phyloP scores from a whole-genome alignment of 805 yeast species.

The Cyberlindnera nakhonratchasimensis region DNA sequence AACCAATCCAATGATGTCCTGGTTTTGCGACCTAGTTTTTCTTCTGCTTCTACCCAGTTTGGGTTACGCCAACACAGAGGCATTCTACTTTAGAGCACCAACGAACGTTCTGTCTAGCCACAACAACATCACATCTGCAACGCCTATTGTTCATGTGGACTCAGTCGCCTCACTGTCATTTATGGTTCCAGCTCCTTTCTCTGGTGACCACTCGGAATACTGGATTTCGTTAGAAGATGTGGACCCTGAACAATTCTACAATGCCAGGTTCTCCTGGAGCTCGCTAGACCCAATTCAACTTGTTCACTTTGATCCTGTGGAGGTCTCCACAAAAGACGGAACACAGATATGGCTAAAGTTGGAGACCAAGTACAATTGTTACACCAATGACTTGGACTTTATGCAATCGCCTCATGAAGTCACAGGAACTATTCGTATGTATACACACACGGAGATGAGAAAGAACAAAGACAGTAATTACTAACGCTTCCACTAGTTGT shows the following conservation, averaged over 20 bases:
- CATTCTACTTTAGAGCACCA: slow-evolving; percentile 17
- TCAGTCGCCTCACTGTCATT: neutral
- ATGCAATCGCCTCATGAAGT: slow-evolving; percentile 10
- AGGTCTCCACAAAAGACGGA: slow-evolving; percentile 4
- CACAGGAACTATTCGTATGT: slow-evolving; percentile 13
- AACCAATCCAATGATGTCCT: too few species aligned
- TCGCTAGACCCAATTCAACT: slow-evolving; percentile 24
- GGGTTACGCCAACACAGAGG: slow-evolving; percentile 24
- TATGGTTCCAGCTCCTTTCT: slow-evolving; percentile 10
- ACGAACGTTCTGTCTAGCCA: neutral
- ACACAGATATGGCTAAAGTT: slow-evolving; percentile 9
- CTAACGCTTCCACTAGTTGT: slow-evolving; percentile 8
- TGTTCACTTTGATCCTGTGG: slow-evolving; percentile 12
- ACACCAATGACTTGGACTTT: slow-evolving; percentile 11
- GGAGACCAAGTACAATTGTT: slow-evolving; percentile 16
- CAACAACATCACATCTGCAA: slow-evolving; percentile 1
- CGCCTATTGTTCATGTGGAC: slow-evolving; percentile 5
- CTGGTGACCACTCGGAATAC: neutral
- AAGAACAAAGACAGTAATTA: neutral
- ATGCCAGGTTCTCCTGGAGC: slow-evolving; percentile 26
- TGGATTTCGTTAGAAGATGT: slow-evolving; percentile 9
- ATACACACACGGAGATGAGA: too few species aligned
- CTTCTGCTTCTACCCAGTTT: neutral
- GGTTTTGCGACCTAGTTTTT: too few species aligned
- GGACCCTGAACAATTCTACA: slow-evolving; percentile 6